Evolutionary conservation across 306 rosid species (phyloP).

Genomic region (Biancaea sappan): DNA sequence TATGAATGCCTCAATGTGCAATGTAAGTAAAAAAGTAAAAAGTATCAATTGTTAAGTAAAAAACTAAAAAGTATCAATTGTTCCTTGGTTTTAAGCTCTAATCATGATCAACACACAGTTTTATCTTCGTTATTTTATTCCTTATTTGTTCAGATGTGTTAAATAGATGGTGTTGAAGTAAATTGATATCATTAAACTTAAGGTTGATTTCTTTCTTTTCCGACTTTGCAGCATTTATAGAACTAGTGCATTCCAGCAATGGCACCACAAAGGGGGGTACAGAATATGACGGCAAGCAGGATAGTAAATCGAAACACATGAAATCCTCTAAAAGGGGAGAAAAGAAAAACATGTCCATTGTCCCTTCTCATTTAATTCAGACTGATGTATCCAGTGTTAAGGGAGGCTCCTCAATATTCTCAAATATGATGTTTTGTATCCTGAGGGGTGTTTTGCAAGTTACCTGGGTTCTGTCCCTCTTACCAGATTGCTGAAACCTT

Average conservation of each 20-base stretch:
- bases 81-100: conserved; percentile 16
- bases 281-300: conserved; percentile 55
- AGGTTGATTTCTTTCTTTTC: conserved; percentile 25
- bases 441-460: conserved; percentile 43
- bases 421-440: conserved; percentile 95
- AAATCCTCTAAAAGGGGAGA: conserved; percentile 61
- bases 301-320: conserved; percentile 49
- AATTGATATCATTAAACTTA: neutral
- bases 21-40: conserved; percentile 70
- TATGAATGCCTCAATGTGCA: conserved; percentile 94
- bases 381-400: conserved; percentile 86
- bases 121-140: neutral
- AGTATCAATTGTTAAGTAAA: conserved; percentile 25
- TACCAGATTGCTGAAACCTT: conserved; percentile 12
- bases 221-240: conserved; percentile 74
- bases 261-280: conserved; percentile 73
- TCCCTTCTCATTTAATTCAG: conserved; percentile 87
- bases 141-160: neutral
- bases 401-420: conserved; percentile 71
- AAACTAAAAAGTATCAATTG: conserved; percentile 19
- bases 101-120: neutral
- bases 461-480: conserved; percentile 25
- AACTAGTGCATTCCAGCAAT: conserved; percentile 81
- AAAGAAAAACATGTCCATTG: conserved; percentile 57
- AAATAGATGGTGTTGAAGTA: conserved; percentile 27